Conservation (phyloP, 2,329 filamentous ascomycete genomes). For the Penicillium thymicola region DNA sequence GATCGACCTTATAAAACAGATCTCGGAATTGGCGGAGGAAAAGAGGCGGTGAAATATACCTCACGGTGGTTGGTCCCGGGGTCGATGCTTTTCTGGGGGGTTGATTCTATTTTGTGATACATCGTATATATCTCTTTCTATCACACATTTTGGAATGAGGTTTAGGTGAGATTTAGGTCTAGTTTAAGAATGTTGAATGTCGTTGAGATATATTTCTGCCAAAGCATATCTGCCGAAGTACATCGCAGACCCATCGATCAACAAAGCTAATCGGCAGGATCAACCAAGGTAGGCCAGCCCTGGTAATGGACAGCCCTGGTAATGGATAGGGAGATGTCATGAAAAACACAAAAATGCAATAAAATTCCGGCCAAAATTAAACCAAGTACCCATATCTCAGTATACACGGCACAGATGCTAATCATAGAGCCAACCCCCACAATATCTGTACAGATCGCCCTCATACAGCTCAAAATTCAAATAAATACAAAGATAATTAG, state of each 20-base stretch:
- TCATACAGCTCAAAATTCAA: conserved; percentile 4
- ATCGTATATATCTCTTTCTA: not conserved
- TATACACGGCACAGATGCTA: conserved; percentile 5
- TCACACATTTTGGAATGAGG: no score
- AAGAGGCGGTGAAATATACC: conserved; percentile 8
- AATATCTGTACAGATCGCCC: conserved; percentile 21
- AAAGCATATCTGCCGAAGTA: not conserved
- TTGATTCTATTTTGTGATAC: not conserved
- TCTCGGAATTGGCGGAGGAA: conserved; percentile 1
- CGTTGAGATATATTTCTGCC: not conserved
- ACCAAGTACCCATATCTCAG: not conserved
- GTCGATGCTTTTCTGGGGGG: not conserved
- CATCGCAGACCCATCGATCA: not conserved
- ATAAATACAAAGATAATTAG: conserved; percentile 40
- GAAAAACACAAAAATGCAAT: conserved; percentile 1
- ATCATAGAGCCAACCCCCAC: conserved; percentile 4
- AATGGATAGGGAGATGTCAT: not conserved
- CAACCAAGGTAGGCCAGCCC: not conserved
- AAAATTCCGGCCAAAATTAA: not conserved
- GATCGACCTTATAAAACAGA: not conserved
- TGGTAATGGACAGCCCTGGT: not conserved
- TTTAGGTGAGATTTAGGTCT: not conserved
- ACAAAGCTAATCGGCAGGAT: conserved; percentile 2
- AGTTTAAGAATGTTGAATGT: not conserved
- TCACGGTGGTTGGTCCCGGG: not conserved